Conservation (phyloP, 495 filamentous ascomycete genomes). For the Parathielavia appendiculata region DNA sequence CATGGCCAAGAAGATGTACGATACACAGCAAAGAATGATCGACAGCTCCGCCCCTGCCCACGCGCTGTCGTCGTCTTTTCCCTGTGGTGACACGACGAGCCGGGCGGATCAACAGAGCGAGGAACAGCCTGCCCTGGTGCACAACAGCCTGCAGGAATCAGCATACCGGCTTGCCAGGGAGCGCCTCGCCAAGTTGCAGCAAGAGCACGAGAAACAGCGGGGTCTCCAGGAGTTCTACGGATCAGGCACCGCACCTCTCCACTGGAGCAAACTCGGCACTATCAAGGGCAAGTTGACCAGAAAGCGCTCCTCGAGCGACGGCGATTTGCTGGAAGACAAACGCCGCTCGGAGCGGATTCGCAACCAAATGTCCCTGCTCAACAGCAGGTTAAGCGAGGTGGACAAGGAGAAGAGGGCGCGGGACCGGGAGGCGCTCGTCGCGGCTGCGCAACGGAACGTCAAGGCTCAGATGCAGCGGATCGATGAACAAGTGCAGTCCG, state of each 20-base stretch:
- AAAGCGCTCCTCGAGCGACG: constrained; percentile 65
- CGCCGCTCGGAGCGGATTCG: constrained; percentile 66
- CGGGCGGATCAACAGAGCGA: not conserved
- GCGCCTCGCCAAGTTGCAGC: constrained; percentile 71
- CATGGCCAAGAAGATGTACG: constrained; percentile 86
- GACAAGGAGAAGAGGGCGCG: constrained; percentile 68
- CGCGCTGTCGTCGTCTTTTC: constrained; percentile 25
- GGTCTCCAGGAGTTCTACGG: constrained; percentile 70
- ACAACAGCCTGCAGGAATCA: constrained; percentile 63
- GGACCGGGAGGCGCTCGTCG: constrained; percentile 70
- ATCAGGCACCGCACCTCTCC: constrained; percentile 26
- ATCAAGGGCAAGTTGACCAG: constrained; percentile 54
- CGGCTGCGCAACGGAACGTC: constrained; percentile 79
- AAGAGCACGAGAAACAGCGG: constrained; percentile 54
- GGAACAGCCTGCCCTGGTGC: constrained; percentile 37
- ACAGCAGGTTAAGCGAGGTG: constrained; percentile 59
- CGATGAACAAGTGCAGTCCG: constrained; percentile 69
- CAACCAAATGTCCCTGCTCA: constrained; percentile 73
- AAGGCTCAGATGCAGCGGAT: constrained; percentile 67
- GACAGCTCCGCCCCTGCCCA: constrained; percentile 44
- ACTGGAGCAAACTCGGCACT: constrained; percentile 47
- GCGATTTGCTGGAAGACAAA: constrained; percentile 56
- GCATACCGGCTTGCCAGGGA: constrained; percentile 80
- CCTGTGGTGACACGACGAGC: constrained; percentile 12
- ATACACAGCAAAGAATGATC: constrained; percentile 53